phyloP scores from a whole-genome alignment of 768 basidiomycete genomes.

The Russula emetica region DNA sequence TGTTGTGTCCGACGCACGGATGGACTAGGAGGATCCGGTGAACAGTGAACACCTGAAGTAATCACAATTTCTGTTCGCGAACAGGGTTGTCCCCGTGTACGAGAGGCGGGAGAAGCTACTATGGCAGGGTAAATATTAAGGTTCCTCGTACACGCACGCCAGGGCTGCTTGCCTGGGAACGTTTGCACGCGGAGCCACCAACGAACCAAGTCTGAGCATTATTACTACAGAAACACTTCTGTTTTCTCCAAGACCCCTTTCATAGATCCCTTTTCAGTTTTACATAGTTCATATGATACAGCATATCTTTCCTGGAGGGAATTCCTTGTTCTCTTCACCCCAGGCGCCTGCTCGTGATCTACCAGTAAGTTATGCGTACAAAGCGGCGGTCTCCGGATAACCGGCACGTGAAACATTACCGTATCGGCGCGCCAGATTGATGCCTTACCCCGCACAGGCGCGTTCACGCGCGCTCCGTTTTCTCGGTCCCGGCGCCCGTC shows the following conservation, averaged over 20 bases:
- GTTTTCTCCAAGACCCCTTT: not conserved
- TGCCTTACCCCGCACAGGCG: not conserved
- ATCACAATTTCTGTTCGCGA: not conserved
- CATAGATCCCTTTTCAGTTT: not conserved
- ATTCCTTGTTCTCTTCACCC: slow-evolving; percentile 15
- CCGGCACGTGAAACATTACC: not conserved
- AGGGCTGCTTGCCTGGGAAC: not conserved
- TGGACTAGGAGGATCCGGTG: not conserved
- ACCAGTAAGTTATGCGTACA: not conserved
- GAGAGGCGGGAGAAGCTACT: not conserved
- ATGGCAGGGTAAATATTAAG: not conserved
- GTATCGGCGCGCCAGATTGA: not conserved
- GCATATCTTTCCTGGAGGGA: slow-evolving; percentile 1
- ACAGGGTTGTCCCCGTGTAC: not conserved
- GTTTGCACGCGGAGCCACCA: not conserved
- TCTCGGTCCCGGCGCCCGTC: not conserved
- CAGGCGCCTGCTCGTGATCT: too few species aligned
- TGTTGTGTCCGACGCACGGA: not conserved
- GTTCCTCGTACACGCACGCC: not conserved
- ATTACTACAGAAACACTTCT: not conserved
- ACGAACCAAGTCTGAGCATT: not conserved
- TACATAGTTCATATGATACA: not conserved
- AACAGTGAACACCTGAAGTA: not conserved
- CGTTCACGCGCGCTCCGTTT: not conserved
- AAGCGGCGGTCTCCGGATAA: not conserved